phyloP scores from a whole-genome alignment of 2,329 filamentous ascomycete species.

The Beauveria asiatica region DNA sequence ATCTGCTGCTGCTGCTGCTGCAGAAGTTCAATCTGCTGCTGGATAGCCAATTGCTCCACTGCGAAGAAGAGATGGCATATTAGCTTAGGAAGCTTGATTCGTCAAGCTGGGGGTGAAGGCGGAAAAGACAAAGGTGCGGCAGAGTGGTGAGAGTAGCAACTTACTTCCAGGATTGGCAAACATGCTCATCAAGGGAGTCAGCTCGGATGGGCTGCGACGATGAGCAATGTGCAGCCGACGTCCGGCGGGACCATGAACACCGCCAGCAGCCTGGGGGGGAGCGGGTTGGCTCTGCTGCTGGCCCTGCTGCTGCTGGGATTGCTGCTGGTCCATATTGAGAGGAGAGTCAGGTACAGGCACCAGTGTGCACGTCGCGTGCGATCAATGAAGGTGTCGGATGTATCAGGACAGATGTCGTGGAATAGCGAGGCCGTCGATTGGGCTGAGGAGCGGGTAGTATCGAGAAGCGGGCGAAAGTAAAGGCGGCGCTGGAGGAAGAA shows the following conservation, averaged over 20 bases:
- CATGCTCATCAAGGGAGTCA: constrained; percentile 97
- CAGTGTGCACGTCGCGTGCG: constrained; percentile 38
- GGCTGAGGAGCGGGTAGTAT: background rate
- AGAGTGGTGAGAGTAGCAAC: constrained; percentile 22
- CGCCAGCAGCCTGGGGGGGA: constrained; percentile 41
- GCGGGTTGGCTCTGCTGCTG: constrained; percentile 32
- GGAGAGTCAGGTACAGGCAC: constrained; percentile 32
- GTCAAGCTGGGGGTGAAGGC: background rate
- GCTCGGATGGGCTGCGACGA: constrained; percentile 90
- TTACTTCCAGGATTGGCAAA: constrained; percentile 58
- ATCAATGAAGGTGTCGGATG: constrained; percentile 16
- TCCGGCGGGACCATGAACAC: constrained; percentile 65
- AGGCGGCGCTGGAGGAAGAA: constrained; percentile 4
- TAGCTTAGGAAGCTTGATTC: background rate
- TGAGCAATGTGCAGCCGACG: constrained; percentile 95
- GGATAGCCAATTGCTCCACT: constrained; percentile 97
- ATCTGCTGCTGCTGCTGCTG: constrained; percentile 98
- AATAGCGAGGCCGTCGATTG: constrained; percentile 4
- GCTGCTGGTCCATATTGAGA: constrained; percentile 50
- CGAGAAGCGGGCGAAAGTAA: background rate
- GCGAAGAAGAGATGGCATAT: constrained; percentile 13
- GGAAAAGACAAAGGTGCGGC: background rate
- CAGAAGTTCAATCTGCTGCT: constrained; percentile 94
- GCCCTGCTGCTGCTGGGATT: constrained; percentile 43
- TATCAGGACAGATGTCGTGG: constrained; percentile 11